Evolutionary conservation across 148 eudicot genomes (phyloP).

Genomic region (Suaeda aralocaspica): DNA sequence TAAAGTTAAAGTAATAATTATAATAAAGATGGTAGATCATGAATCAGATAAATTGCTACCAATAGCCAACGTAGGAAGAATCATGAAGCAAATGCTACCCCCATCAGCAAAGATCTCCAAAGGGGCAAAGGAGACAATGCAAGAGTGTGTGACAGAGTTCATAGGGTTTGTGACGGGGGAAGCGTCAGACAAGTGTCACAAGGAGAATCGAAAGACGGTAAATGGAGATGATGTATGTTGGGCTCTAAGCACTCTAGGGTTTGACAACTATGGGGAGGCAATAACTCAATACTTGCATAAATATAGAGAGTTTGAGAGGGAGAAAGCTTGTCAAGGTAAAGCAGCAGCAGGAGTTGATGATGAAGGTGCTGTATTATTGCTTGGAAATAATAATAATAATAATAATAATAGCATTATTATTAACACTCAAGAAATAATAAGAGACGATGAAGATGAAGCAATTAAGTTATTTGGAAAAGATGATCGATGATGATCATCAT

Average conservation of each 20-base stretch:
- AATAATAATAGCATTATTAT: too few relatives aligned
- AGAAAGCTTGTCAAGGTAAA: conserved; percentile 31
- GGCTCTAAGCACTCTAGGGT: conserved; percentile 57
- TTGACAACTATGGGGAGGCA: conserved; percentile 42
- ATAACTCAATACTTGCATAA: conserved; percentile 39
- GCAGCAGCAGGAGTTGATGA: neutral
- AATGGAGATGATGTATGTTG: conserved; percentile 56
- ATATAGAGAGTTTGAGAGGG: conserved; percentile 41
- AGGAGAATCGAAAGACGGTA: conserved; percentile 59
- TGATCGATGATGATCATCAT: neutral
- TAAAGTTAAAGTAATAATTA: too few relatives aligned
- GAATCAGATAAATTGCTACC: conserved; percentile 42
- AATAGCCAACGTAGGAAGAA: conserved; percentile 51
- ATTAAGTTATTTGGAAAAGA: neutral
- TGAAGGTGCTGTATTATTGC: neutral
- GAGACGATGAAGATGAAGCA: neutral
- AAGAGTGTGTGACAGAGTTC: conserved; percentile 58
- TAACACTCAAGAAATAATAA: conserved; percentile 1
- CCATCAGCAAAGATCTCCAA: conserved; percentile 54
- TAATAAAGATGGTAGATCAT: conserved; percentile 20
- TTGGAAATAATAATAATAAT: neutral
- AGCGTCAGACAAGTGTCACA: conserved; percentile 59
- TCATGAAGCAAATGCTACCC: conserved; percentile 49
- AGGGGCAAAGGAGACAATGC: conserved; percentile 53
- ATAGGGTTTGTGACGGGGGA: conserved; percentile 54